A percentile compares a stretch with the other conserved stretches of the same genome.
Conservation (phyloP, 768 basidiomycete genomes). For the Amanita fuliginea region DNA sequence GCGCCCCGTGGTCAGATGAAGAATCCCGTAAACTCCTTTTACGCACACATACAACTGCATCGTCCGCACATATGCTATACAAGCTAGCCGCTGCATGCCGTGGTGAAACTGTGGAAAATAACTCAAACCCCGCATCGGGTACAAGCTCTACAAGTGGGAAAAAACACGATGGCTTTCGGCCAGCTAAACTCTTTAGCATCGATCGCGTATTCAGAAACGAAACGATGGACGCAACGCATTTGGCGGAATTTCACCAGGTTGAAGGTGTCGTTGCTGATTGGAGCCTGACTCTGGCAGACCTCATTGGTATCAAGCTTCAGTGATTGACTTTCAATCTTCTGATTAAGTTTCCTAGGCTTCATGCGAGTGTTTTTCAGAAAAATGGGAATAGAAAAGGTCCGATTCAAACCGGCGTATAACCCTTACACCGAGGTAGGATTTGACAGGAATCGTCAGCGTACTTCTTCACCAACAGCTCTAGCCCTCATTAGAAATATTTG, state of each 20-base stretch:
- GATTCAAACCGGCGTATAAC: constrained; percentile 99
- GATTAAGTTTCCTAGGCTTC: constrained; percentile 51
- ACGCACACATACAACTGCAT: constrained; percentile 94
- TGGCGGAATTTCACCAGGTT: constrained; percentile 99
- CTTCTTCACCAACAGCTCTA: constrained; percentile 17
- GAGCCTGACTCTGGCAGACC: constrained; percentile 83
- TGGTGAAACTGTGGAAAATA: constrained; percentile 38
- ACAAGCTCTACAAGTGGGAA: constrained; percentile 23
- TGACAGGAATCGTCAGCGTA: not conserved
- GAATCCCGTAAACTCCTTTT: constrained; percentile 89
- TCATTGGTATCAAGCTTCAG: constrained; percentile 58
- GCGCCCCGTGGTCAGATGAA: constrained; percentile 88
- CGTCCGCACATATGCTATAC: constrained; percentile 89
- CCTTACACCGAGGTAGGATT: constrained; percentile 82
- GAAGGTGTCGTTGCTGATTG: constrained; percentile 98
- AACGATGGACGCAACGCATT: constrained; percentile 94
- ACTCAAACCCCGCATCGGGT: constrained; percentile 23
- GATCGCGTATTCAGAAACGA: constrained; percentile 99
- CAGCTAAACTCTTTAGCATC: constrained; percentile 93
- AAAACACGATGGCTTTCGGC: constrained; percentile 67
- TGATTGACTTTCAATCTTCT: not conserved
- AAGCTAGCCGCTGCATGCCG: constrained; percentile 80
- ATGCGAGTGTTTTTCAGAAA: constrained; percentile 98
- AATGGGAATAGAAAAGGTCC: constrained; percentile 88
- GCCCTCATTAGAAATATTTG: constrained; percentile 97